Conservation (phyloP, 805 yeast species). For the Candida pseudoglaebosa region DNA sequence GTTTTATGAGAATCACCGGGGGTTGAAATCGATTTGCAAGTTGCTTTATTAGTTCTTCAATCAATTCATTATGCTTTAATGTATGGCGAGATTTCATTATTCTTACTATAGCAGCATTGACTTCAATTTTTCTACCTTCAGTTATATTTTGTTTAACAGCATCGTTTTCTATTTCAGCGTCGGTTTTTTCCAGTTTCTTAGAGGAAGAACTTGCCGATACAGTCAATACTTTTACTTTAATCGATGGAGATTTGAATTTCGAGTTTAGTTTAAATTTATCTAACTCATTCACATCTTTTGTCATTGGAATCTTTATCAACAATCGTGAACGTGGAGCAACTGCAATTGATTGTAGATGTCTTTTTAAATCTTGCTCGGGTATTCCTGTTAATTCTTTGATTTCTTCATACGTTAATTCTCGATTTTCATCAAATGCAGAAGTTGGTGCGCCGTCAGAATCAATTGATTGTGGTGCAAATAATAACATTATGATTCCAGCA, state of each 20-base stretch:
- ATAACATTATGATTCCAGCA: slow-evolving; percentile 71
- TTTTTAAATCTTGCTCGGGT: slow-evolving; percentile 65
- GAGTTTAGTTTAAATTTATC: slow-evolving; percentile 69
- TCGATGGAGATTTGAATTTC: slow-evolving; percentile 62
- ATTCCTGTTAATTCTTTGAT: slow-evolving; percentile 65
- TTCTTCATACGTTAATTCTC: slow-evolving; percentile 54
- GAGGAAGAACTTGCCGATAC: slow-evolving; percentile 34
- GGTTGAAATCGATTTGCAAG: slow-evolving; percentile 66
- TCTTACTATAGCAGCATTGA: slow-evolving; percentile 84
- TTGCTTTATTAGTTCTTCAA: slow-evolving; percentile 61
- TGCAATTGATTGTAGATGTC: slow-evolving; percentile 80
- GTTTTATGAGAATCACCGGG: slow-evolving; percentile 61
- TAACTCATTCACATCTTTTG: slow-evolving; percentile 58
- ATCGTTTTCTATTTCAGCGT: slow-evolving; percentile 49
- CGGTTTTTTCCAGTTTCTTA: slow-evolving; percentile 33
- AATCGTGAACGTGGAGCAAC: slow-evolving; percentile 79
- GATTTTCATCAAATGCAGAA: slow-evolving; percentile 49
- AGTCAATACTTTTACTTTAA: slow-evolving; percentile 71
- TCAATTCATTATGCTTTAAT: slow-evolving; percentile 58
- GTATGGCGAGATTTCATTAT: slow-evolving; percentile 75
- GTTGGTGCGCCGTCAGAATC: slow-evolving; percentile 25
- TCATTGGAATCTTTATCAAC: slow-evolving; percentile 70
- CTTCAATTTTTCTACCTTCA: slow-evolving; percentile 60
- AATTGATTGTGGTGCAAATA: slow-evolving; percentile 51
- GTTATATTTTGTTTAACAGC: slow-evolving; percentile 54